These are phyloP conservation scores for Gonapodya prolifera DNA, from an alignment of 192 early-diverging fungal genomes.

Conservation along the genomic window DNA sequence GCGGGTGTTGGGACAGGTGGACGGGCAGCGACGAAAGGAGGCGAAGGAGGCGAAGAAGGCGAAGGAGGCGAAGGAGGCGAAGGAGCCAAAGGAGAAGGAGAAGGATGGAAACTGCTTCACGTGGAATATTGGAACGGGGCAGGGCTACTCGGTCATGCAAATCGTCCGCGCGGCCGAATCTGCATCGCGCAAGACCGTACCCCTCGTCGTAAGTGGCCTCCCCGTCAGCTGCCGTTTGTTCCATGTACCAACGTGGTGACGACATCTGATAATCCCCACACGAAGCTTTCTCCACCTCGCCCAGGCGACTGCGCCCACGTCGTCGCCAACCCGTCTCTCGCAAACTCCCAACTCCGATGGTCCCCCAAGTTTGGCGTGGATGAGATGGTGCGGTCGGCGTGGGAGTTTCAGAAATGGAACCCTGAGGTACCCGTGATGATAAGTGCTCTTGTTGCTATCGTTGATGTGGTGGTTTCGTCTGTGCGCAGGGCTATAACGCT, in stretches of 20 bases:
- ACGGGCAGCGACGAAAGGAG: too few species aligned
- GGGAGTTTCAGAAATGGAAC: conserved; percentile 58
- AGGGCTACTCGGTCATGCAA: not conserved
- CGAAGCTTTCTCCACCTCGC: conserved; percentile 43
- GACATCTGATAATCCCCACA: too few species aligned
- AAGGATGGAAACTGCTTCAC: not conserved
- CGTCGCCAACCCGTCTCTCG: conserved; percentile 60
- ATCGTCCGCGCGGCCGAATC: not conserved
- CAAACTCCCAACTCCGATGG: conserved; percentile 49
- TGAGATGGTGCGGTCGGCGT: conserved; percentile 56
- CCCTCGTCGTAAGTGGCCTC: not conserved
- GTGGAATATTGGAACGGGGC: conserved; percentile 6
- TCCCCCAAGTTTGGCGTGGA: conserved; percentile 36
- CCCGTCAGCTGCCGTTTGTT: too few species aligned
- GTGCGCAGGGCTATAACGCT: too few species aligned
- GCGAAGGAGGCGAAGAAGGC: too few species aligned
- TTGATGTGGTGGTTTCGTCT: too few species aligned
- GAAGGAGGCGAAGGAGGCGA: too few species aligned
- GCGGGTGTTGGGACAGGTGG: too few species aligned
- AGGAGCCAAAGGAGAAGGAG: too few species aligned
- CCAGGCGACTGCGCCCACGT: conserved; percentile 75
- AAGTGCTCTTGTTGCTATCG: too few species aligned
- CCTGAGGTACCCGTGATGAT: conserved; percentile 47
- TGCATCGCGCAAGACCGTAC: not conserved
- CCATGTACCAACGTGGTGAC: too few species aligned